Evolutionary conservation across 352 stramenopile genomes (phyloP).

Genomic region (Globisporangium okanoganense): DNA sequence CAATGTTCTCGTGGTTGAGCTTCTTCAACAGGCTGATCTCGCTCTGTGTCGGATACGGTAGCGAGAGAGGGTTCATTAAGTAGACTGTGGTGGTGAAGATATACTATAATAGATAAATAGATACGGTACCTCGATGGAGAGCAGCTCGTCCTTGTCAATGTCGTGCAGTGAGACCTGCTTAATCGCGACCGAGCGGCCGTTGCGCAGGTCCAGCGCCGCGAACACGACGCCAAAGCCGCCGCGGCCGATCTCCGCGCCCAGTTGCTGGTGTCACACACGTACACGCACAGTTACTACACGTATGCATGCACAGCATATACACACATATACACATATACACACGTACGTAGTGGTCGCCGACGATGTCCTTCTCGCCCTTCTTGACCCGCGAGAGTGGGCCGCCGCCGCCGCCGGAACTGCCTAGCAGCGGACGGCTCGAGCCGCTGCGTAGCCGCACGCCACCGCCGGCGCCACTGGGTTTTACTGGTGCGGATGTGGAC

Average conservation of each 20-base stretch:
- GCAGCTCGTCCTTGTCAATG: constrained; percentile 81
- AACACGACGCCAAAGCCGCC: constrained; percentile 91
- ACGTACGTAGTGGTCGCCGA: constrained; percentile 74
- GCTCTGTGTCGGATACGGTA: constrained; percentile 25
- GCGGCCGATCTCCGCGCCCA: constrained; percentile 89
- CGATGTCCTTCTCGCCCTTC: constrained; percentile 47
- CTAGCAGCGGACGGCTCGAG: constrained; percentile 5
- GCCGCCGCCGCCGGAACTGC: neutral
- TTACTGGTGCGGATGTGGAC: neutral
- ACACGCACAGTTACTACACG: neutral
- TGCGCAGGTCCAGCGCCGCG: constrained; percentile 80
- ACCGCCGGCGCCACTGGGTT: neutral
- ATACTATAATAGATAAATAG: neutral
- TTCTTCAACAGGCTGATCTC: constrained; percentile 92
- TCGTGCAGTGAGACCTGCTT: constrained; percentile 84
- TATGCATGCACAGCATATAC: neutral
- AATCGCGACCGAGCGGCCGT: constrained; percentile 80
- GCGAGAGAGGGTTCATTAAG: too few relatives aligned
- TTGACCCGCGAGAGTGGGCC: constrained; percentile 6
- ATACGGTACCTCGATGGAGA: constrained; percentile 62
- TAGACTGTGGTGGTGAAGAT: neutral
- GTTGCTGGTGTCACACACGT: constrained; percentile 45
- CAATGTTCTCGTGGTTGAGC: constrained; percentile 94
- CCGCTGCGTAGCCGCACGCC: constrained; percentile 12
- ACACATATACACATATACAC: neutral